These are phyloP conservation scores for Laburnicola sp. DNA, from an alignment of 2,329 filamentous ascomycete genomes.

Conservation along the genomic window DNA sequence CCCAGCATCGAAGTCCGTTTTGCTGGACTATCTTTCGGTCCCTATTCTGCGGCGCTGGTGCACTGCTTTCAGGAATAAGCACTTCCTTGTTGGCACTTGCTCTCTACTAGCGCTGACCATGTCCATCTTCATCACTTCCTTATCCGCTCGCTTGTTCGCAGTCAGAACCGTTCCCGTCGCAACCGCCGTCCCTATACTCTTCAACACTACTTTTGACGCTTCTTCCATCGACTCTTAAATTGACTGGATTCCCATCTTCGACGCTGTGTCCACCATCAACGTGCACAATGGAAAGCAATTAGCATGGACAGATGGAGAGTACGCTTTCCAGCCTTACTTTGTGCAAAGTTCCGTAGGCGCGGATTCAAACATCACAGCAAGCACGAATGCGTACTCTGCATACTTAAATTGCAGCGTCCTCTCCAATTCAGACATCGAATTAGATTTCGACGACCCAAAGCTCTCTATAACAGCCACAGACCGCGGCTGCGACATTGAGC, in stretches of 20 bases:
- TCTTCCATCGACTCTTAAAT: not conserved
- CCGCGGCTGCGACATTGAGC: not conserved
- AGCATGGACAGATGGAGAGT: not conserved
- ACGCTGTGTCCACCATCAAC: not conserved
- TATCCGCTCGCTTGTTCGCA: conserved; percentile 1
- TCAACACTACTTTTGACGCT: not conserved
- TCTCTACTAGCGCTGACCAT: not conserved
- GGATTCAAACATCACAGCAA: not conserved
- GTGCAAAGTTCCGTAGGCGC: not conserved
- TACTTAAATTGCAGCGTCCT: not conserved
- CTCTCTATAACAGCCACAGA: not conserved
- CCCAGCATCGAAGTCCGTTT: not conserved
- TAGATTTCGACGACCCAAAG: not conserved
- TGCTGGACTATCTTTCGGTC: not conserved
- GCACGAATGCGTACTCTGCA: not conserved
- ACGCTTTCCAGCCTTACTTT: not conserved
- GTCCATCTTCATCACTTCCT: not conserved
- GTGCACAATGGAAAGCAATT: not conserved
- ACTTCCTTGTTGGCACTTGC: not conserved
- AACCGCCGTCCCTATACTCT: not conserved
- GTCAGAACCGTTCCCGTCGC: not conserved
- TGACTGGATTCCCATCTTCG: not conserved
- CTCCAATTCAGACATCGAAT: not conserved
- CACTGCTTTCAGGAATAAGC: not conserved
- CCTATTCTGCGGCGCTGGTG: not conserved